Conservation (phyloP, 331 rosid species). For the Rosa hybrid region DNA sequence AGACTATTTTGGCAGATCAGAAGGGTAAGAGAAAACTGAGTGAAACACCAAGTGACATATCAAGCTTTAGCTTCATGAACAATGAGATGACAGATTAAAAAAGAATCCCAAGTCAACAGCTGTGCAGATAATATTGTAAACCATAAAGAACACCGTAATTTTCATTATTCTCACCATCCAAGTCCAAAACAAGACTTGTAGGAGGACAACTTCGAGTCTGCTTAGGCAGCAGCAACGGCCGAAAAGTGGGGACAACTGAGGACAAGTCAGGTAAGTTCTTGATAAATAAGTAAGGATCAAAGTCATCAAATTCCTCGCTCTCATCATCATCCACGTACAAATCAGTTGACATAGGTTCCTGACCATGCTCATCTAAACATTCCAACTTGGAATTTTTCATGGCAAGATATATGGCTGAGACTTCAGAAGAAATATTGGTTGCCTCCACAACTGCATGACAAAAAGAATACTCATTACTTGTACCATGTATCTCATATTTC, state of each 20-base stretch:
- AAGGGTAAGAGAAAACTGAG: background rate
- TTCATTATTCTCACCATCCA: constrained; percentile 72
- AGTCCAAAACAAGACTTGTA: constrained; percentile 90
- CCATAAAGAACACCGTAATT: background rate
- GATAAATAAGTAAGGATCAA: constrained; percentile 92
- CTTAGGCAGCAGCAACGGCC: constrained; percentile 84
- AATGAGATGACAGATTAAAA: background rate
- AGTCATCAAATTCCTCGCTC: constrained; percentile 77
- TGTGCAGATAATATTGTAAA: background rate
- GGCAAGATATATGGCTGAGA: constrained; percentile 77
- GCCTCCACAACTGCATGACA: constrained; percentile 62
- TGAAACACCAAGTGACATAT: background rate
- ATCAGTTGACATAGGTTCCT: constrained; percentile 77
- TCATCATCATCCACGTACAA: constrained; percentile 73
- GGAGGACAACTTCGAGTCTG: constrained; percentile 99
- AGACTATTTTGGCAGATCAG: background rate
- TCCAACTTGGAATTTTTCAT: constrained; percentile 90
- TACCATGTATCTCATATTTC: constrained; percentile 28
- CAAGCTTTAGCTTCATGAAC: background rate
- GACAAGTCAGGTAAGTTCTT: constrained; percentile 90
- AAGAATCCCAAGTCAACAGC: background rate
- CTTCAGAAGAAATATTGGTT: constrained; percentile 67
- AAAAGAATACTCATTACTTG: constrained; percentile 32
- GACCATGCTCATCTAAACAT: constrained; percentile 87
- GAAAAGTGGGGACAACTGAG: constrained; percentile 88